These are phyloP conservation scores for Candida chauliodis DNA, from an alignment of 805 yeast species.

Conservation along the genomic window DNA sequence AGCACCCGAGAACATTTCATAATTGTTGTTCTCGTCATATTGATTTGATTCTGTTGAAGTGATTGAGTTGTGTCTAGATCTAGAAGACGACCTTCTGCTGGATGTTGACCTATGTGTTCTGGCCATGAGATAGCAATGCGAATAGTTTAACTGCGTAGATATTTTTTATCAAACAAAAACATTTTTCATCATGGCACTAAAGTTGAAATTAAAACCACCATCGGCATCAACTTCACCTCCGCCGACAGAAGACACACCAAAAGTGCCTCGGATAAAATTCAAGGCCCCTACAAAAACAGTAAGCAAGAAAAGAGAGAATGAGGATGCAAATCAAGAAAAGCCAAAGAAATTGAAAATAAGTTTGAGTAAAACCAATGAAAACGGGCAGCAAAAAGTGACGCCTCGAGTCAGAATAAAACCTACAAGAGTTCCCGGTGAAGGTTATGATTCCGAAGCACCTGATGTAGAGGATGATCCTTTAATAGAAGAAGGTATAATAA, in stretches of 20 bases:
- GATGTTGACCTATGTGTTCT: conserved; percentile 3
- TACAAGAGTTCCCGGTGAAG: conserved; percentile 82
- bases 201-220: conserved; percentile 20
- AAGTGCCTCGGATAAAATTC: conserved; percentile 15
- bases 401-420: conserved; percentile 55
- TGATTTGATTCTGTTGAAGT: conserved; percentile 28
- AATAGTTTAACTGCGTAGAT: not conserved
- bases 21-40: conserved; percentile 59
- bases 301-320: conserved; percentile 6
- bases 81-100: conserved; percentile 23
- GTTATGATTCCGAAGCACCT: conserved; percentile 95
- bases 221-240: conserved; percentile 10
- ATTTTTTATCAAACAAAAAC: not conserved
- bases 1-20: conserved; percentile 76
- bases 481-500: conserved; percentile 78
- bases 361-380: conserved; percentile 7
- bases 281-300: conserved; percentile 17
- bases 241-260: conserved; percentile 6
- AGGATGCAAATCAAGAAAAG: conserved; percentile 14
- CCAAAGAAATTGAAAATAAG: conserved; percentile 24
- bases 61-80: conserved; percentile 32
- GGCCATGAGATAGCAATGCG: not conserved
- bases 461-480: conserved; percentile 94
- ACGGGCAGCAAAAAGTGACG: conserved; percentile 16
- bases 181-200: conserved; percentile 15